Evolutionary conservation across 2,329 filamentous ascomycete species (phyloP).

Genomic region (Talaromyces sp.): DNA sequence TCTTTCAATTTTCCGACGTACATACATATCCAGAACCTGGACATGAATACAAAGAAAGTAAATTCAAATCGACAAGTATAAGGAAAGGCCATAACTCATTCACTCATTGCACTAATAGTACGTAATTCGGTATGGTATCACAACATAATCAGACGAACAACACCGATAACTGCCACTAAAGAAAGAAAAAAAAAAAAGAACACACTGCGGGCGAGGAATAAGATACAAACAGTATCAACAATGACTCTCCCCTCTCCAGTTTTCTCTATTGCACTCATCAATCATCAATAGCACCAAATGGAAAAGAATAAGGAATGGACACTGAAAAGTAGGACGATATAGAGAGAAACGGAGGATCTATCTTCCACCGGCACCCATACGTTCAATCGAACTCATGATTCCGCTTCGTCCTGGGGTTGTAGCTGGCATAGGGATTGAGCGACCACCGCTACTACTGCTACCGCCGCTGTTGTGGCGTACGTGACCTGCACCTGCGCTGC

Average conservation of each 20-base stretch:
- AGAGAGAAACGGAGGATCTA: slow-evolving; percentile 1
- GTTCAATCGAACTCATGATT: slow-evolving; percentile 80
- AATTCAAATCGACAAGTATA: background rate
- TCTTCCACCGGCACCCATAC: slow-evolving; percentile 61
- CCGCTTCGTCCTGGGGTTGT: slow-evolving; percentile 54
- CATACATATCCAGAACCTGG: background rate
- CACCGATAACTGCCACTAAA: background rate
- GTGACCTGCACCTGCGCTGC: slow-evolving; percentile 23
- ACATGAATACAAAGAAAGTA: background rate
- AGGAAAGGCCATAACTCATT: slow-evolving; percentile 8
- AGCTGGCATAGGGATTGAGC: slow-evolving; percentile 30
- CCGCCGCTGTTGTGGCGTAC: slow-evolving; percentile 34
- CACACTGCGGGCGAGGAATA: background rate
- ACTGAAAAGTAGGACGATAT: background rate
- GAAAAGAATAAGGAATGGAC: no score
- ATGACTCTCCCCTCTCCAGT: background rate
- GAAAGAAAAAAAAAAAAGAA: background rate
- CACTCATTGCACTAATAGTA: background rate
- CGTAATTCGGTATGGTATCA: slow-evolving; percentile 6
- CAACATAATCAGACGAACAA: background rate
- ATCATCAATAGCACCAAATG: background rate
- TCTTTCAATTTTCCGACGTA: background rate
- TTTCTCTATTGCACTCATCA: background rate
- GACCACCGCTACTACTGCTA: slow-evolving; percentile 24
- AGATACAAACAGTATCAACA: background rate